phyloP scores from a whole-genome alignment of 352 stramenopile genomes.

The Phytophthora kernoviae region DNA sequence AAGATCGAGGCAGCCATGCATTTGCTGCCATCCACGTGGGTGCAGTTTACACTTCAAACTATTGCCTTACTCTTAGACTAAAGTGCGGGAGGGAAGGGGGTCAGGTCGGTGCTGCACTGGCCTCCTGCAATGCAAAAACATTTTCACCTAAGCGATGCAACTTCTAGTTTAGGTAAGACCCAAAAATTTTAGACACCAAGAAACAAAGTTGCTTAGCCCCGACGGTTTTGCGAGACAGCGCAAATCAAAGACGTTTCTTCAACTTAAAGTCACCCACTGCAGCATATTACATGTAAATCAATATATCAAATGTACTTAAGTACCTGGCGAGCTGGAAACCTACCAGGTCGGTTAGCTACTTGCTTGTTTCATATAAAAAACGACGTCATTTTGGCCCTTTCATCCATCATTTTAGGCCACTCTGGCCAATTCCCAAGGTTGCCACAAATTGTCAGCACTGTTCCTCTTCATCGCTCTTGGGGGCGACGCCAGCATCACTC shows the following conservation, averaged over 20 bases:
- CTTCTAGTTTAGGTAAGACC: too few relatives aligned
- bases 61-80: background rate
- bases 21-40: too few relatives aligned
- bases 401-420: slow-evolving; percentile 37
- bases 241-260: too few relatives aligned
- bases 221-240: too few relatives aligned
- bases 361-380: slow-evolving; percentile 3
- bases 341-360: slow-evolving; percentile 9
- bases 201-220: too few relatives aligned
- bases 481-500: slow-evolving; percentile 54
- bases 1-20: too few relatives aligned
- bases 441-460: slow-evolving; percentile 65
- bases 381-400: background rate
- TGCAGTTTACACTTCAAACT: too few relatives aligned
- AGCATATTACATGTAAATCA: too few relatives aligned
- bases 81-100: background rate
- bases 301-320: slow-evolving; percentile 25
- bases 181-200: background rate
- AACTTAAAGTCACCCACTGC: too few relatives aligned
- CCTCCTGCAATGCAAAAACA: background rate
- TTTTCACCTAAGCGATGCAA: too few relatives aligned
- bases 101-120: background rate
- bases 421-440: slow-evolving; percentile 75
- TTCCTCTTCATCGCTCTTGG: slow-evolving; percentile 30
- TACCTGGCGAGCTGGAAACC: too few relatives aligned